Base-by-base conservation (phyloP, 2,329 filamentous ascomycete genomes). In the Calonectria pteridis region DNA sequence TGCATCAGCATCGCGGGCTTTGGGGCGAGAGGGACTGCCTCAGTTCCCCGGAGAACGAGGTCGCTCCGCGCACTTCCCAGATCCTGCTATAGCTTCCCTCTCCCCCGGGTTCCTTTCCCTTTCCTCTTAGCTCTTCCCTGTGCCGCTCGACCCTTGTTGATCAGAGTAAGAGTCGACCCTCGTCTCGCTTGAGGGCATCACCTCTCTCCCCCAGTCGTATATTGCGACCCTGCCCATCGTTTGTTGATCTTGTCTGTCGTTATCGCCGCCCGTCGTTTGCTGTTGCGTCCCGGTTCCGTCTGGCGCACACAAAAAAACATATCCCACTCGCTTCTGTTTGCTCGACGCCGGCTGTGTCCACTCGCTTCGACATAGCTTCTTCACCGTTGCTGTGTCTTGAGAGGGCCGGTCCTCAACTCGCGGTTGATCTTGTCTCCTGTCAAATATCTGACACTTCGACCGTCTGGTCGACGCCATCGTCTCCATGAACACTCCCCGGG, bases 31-130 rank as follows among this genome's bases (percentile, higher is more conserved):
- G 16, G 59, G 59, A 37, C 33, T 49, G 59, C 37, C 40, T 37
- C 18, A 64, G 37, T 49, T 31, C 59, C 59, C 59, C 37, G 72
- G 67, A 49, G 26, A 53, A 53, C 43, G 35, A 55, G 50, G 33
- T 51, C 13, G 43, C 59, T 26, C 37, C 53, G 20, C 37, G 55
- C 16, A 18, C 43, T 37, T 62, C 35, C 18, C 37, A 51, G 53
- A 74, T 75, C 59, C 66, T 78, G 66, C 78, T 80, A 80, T 80
- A 80, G 78, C 77, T 78, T 78, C 78, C 67, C 53, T 73, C 33
- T 55, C 59, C 75, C 78, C 78, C 77, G n/a, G 40, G 43, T 71
- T 66, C 26, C 31, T 49, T 26, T 50, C 18, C 51, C n/a, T 46
- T 59, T 26, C 35, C 50, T 67, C 29, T 50, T 50, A 35, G 62